These are phyloP conservation scores for Saksenaea vasiformis DNA, from an alignment of 371 early-diverging fungal genomes.

Conservation along the genomic window DNA sequence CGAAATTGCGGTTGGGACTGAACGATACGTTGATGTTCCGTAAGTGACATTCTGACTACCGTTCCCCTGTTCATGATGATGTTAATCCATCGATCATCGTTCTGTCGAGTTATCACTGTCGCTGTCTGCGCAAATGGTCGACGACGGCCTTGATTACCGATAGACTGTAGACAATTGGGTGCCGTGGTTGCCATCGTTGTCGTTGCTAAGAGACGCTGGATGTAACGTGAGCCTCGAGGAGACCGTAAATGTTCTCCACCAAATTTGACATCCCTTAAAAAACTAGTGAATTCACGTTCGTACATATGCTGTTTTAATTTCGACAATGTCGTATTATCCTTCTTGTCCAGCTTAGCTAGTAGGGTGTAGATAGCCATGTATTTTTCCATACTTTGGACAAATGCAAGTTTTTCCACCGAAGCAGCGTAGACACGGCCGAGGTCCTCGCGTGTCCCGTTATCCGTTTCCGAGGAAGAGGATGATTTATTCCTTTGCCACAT, in stretches of 20 bases:
- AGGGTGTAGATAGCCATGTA: not conserved
- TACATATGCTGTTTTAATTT: not conserved
- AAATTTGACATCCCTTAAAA: not conserved
- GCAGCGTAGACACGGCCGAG: slow-evolving; percentile 1
- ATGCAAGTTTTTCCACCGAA: not conserved
- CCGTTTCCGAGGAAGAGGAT: not conserved
- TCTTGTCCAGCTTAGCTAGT: not conserved
- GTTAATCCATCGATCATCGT: not conserved
- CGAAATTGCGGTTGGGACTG: slow-evolving; percentile 3
- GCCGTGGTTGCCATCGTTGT: no score
- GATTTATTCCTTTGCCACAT: not conserved
- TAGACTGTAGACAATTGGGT: not conserved
- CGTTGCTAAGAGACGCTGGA: not conserved
- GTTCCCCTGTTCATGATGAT: slow-evolving; percentile 4
- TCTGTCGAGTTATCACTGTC: not conserved
- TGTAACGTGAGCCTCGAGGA: not conserved
- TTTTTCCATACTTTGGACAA: not conserved
- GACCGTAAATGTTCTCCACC: not conserved
- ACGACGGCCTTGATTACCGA: not conserved
- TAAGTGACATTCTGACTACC: slow-evolving; percentile 1
- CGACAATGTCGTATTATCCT: not conserved
- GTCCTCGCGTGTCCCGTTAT: not conserved
- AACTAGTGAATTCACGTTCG: not conserved
- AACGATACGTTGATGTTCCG: slow-evolving; percentile 2
- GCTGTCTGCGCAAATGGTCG: not conserved